Percentiles rank a stretch among this genome's conserved stretches.
These are phyloP conservation scores for Lanmaoa pseudosensibilis DNA, from an alignment of 768 basidiomycete species.

Conservation along the genomic window DNA sequence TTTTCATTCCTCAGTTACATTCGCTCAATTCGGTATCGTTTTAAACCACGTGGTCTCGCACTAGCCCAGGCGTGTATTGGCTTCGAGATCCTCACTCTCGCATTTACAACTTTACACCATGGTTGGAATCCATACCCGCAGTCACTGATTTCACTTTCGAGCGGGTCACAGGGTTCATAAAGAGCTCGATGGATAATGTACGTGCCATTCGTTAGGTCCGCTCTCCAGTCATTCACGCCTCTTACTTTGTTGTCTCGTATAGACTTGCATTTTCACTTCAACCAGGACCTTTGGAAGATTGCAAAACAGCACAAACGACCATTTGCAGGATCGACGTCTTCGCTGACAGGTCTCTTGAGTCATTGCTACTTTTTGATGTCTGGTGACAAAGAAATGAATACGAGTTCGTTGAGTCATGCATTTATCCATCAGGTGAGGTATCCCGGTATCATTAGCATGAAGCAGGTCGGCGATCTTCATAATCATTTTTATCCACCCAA, in stretches of 20 bases:
- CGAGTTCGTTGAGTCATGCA: slow-evolving; percentile 53
- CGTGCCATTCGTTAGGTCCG: slow-evolving; percentile 13
- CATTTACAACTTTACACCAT: slow-evolving; percentile 81
- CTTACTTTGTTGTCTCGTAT: neutral
- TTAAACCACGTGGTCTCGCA: neutral
- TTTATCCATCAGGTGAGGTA: slow-evolving; percentile 59
- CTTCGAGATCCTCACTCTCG: slow-evolving; percentile 81
- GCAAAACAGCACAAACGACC: slow-evolving; percentile 55
- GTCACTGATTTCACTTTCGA: slow-evolving; percentile 86
- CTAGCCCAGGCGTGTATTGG: slow-evolving; percentile 87
- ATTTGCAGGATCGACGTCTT: slow-evolving; percentile 90
- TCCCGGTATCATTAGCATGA: too few relatives aligned
- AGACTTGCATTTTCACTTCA: neutral
- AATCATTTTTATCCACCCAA: neutral
- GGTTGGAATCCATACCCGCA: slow-evolving; percentile 69
- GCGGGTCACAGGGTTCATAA: slow-evolving; percentile 68
- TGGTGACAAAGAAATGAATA: slow-evolving; percentile 64
- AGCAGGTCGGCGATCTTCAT: too few relatives aligned
- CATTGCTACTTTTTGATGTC: slow-evolving; percentile 91
- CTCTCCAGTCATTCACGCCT: neutral
- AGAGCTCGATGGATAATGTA: slow-evolving; percentile 76
- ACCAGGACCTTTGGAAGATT: slow-evolving; percentile 63
- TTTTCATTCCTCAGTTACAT: neutral
- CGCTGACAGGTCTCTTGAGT: slow-evolving; percentile 75
- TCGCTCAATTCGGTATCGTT: neutral